These are phyloP conservation scores for Dactylellina sp. DNA, from an alignment of 2,329 filamentous ascomycete species.

Conservation along the genomic window DNA sequence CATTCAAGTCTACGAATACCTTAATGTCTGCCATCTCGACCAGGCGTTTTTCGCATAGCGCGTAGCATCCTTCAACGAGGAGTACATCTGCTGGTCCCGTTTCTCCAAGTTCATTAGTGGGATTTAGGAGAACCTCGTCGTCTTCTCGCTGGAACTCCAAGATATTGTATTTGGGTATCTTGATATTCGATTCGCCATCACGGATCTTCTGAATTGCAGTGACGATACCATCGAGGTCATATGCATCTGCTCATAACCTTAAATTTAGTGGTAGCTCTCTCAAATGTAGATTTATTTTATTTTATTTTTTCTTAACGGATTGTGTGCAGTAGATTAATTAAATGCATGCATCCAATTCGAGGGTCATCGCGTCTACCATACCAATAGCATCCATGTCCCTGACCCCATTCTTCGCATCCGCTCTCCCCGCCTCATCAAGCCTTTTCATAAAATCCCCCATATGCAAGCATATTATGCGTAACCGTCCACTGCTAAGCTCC, in stretches of 20 bases:
- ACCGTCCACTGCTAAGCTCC: constrained; percentile 41
- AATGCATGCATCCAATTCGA: background rate
- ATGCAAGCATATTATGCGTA: constrained; percentile 57
- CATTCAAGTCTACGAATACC: constrained; percentile 59
- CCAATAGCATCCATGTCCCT: constrained; percentile 58
- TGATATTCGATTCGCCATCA: constrained; percentile 40
- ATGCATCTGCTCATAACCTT: constrained; percentile 53
- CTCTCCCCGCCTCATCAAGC: constrained; percentile 43
- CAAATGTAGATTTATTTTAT: too few species aligned
- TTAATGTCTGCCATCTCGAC: constrained; percentile 58
- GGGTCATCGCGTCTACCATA: too few species aligned
- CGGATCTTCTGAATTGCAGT: constrained; percentile 51
- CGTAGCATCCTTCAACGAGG: constrained; percentile 59
- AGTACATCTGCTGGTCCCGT: constrained; percentile 57
- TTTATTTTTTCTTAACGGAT: background rate
- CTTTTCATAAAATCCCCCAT: constrained; percentile 57
- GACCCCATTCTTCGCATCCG: constrained; percentile 40
- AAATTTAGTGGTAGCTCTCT: too few species aligned
- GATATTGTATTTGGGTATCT: constrained; percentile 49
- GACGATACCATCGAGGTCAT: constrained; percentile 58
- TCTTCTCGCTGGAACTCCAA: constrained; percentile 37
- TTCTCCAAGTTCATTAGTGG: constrained; percentile 32
- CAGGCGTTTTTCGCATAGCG: constrained; percentile 57
- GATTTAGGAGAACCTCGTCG: background rate
- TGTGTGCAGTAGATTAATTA: background rate